Evolutionary conservation across 306 rosid genomes (phyloP).

Genomic region (Pterocarpus macrocarpus): DNA sequence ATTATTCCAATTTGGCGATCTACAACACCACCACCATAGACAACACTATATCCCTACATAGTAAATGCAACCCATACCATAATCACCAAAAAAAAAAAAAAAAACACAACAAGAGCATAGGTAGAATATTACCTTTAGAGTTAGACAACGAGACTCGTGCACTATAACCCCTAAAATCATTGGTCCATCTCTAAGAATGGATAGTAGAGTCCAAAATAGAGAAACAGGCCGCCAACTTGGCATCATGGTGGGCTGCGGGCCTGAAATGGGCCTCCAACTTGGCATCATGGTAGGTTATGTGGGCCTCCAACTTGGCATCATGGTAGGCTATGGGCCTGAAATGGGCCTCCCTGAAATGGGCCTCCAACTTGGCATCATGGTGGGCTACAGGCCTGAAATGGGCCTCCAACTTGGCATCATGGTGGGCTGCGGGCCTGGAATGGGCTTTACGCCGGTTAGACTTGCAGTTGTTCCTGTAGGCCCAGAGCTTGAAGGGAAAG

Average conservation of each 20-base stretch:
- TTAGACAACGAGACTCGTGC: background rate
- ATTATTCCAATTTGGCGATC: background rate
- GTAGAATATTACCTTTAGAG: background rate
- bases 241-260: background rate
- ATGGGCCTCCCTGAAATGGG: too few species aligned
- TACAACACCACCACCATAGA: background rate
- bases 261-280: too few species aligned
- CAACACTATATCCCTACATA: background rate
- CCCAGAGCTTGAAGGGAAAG: conserved; percentile 66
- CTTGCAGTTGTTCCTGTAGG: conserved; percentile 51
- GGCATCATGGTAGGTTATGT: too few species aligned
- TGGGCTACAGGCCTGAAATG: too few species aligned
- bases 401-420: too few species aligned
- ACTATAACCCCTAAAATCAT: too few species aligned
- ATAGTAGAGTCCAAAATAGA: conserved; percentile 12
- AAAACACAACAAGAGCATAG: background rate
- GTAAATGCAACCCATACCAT: background rate
- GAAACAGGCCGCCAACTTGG: background rate
- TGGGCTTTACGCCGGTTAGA: conserved; percentile 1
- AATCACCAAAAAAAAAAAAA: too few species aligned
- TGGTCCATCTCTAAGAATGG: background rate
- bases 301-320: too few species aligned
- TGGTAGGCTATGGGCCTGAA: too few species aligned
- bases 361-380: too few species aligned
- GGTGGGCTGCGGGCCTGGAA: too few species aligned